These are phyloP conservation scores for Phoenix roebelenii DNA, from an alignment of 176 grass and related monocot genomes.

Conservation along the genomic window DNA sequence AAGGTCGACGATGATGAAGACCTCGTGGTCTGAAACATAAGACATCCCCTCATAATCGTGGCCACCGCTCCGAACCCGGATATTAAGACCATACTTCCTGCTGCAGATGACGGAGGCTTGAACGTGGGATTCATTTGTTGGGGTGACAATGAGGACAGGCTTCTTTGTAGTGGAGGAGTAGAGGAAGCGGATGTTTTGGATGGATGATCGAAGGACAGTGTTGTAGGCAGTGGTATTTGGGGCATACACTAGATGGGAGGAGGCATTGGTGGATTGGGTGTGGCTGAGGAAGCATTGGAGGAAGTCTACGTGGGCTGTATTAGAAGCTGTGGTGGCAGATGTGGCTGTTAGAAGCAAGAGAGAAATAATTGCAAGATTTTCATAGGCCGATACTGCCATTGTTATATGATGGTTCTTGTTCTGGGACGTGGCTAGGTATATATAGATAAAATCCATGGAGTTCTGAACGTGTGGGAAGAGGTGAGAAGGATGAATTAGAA, in stretches of 20 bases:
- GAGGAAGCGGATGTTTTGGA: slow-evolving; percentile 27
- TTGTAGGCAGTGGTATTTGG: slow-evolving; percentile 14
- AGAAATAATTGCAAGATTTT: too few relatives aligned
- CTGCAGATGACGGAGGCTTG: slow-evolving; percentile 19
- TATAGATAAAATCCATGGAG: too few relatives aligned
- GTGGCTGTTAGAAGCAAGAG: too few relatives aligned
- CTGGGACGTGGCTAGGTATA: neutral
- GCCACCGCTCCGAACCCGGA: slow-evolving; percentile 27
- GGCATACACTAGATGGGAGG: neutral
- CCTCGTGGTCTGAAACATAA: slow-evolving; percentile 9
- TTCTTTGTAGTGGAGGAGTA: slow-evolving; percentile 9
- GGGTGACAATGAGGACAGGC: slow-evolving; percentile 21
- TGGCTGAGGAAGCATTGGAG: slow-evolving; percentile 18
- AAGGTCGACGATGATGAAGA: slow-evolving; percentile 24
- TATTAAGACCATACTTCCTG: neutral
- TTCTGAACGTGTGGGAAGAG: neutral
- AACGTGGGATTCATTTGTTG: slow-evolving; percentile 20
- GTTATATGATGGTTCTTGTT: neutral
- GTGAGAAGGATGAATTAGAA: too few relatives aligned
- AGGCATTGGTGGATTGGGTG: neutral
- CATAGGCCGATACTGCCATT: neutral
- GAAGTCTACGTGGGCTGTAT: slow-evolving; percentile 8
- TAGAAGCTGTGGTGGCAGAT: neutral
- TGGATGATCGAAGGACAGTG: slow-evolving; percentile 19
- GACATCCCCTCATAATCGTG: slow-evolving; percentile 45